These are phyloP conservation scores for Euphorbia lathyris DNA, from an alignment of 345 rosid genomes.

Conservation along the genomic window DNA sequence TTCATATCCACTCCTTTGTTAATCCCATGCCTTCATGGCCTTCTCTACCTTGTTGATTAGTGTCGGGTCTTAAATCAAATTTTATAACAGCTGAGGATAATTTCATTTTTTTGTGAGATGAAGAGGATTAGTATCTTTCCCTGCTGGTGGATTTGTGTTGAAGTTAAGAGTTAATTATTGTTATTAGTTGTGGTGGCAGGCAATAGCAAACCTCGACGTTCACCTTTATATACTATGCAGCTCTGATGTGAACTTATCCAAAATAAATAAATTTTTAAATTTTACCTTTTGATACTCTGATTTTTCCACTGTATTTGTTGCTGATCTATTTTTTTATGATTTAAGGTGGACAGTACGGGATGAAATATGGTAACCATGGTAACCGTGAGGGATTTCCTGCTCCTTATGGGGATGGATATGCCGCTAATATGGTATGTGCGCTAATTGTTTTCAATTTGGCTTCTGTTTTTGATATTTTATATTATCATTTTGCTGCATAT, in stretches of 20 bases:
- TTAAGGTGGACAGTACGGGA: conserved; percentile 71
- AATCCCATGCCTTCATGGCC: not conserved
- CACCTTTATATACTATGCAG: not conserved
- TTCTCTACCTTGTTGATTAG: not conserved
- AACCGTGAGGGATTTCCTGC: conserved; percentile 48
- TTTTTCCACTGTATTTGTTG: no score
- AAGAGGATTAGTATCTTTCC: not conserved
- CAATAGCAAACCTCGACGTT: not conserved
- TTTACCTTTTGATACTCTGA: not conserved
- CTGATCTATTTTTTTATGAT: conserved; percentile 26
- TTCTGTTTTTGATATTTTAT: conserved; percentile 1
- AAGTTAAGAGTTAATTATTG: not conserved
- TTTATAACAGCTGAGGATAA: not conserved
- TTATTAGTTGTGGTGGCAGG: not conserved
- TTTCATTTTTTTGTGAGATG: not conserved
- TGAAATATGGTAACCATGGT: conserved; percentile 44
- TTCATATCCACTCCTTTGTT: not conserved
- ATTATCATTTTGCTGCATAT: not conserved
- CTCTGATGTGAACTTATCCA: not conserved
- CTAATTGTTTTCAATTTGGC: conserved; percentile 7
- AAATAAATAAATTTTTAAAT: not conserved
- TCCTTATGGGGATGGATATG: conserved; percentile 65
- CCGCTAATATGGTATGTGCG: conserved; percentile 51
- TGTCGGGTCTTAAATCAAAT: no score
- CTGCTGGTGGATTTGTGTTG: not conserved